Evolutionary conservation across 2,329 filamentous ascomycete species (phyloP).

Genomic region (Epichloe amarillans): DNA sequence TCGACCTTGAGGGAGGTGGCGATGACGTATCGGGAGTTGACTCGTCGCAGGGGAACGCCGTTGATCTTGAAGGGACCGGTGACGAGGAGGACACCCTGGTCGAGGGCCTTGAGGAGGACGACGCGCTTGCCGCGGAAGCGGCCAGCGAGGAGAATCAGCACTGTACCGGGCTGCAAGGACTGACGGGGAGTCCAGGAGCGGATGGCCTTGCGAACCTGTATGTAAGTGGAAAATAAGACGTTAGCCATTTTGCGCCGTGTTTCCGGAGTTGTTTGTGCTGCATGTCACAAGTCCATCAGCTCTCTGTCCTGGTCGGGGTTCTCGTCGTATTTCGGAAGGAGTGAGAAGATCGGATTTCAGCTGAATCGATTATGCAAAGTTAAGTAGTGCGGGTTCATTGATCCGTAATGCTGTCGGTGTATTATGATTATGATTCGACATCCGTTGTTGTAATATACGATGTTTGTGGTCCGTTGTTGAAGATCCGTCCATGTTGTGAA

Average conservation of each 20-base stretch:
- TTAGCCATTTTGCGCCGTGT: conserved; percentile 1
- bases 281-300: not conserved
- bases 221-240: conserved; percentile 14
- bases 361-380: not conserved
- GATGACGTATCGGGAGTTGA: conserved; percentile 89
- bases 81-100: conserved; percentile 95
- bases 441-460: not conserved
- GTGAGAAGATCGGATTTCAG: not conserved
- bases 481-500: too few relatives aligned
- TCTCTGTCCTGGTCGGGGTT: not conserved
- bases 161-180: conserved; percentile 83
- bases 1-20: conserved; percentile 79
- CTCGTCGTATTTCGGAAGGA: not conserved
- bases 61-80: conserved; percentile 99
- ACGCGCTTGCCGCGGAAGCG: conserved; percentile 99
- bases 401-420: too few relatives aligned
- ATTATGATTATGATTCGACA: too few relatives aligned
- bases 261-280: not conserved
- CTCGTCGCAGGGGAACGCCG: conserved; percentile 90
- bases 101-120: conserved; percentile 93
- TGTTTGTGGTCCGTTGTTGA: not conserved
- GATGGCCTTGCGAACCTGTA: conserved; percentile 85
- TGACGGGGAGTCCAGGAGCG: conserved; percentile 77
- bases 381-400: not conserved
- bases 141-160: conserved; percentile 97